These are phyloP conservation scores for Kandelia obovata DNA, from an alignment of 345 rosid genomes.

Conservation along the genomic window DNA sequence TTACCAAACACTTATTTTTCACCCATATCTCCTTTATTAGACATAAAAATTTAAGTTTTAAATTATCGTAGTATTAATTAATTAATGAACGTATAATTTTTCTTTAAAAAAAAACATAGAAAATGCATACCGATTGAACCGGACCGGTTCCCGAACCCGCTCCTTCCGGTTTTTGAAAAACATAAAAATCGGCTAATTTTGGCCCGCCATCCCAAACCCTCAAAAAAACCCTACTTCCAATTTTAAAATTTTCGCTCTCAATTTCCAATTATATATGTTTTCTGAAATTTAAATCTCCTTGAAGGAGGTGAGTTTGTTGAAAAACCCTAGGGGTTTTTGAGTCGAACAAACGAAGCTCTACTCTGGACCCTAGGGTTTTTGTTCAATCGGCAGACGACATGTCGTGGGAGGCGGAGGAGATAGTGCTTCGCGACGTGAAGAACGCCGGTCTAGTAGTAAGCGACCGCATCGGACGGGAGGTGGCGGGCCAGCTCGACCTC, in stretches of 20 bases:
- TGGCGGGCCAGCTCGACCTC: constrained; percentile 68
- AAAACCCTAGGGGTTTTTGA: constrained; percentile 8
- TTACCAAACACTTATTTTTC: too few species aligned
- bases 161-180: not conserved
- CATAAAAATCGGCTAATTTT: constrained; percentile 7
- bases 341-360: not conserved
- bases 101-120: too few species aligned
- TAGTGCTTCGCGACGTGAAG: constrained; percentile 78
- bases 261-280: not conserved
- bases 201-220: constrained; percentile 17
- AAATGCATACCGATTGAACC: not conserved
- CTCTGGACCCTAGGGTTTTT: not conserved
- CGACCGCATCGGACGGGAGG: constrained; percentile 85
- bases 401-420: constrained; percentile 70
- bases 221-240: not conserved
- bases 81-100: too few species aligned
- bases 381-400: constrained; percentile 19
- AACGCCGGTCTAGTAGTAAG: constrained; percentile 69
- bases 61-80: too few species aligned
- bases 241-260: not conserved
- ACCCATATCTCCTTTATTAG: too few species aligned
- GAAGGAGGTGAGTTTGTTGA: not conserved
- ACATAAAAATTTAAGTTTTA: too few species aligned
- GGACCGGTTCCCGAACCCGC: too few species aligned
- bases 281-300: not conserved